A percentile compares a stretch with the other conserved stretches of the same genome.
Evolutionary conservation across 2,329 filamentous ascomycete genomes (phyloP).

Genomic region (Alternaria triticimaculans): DNA sequence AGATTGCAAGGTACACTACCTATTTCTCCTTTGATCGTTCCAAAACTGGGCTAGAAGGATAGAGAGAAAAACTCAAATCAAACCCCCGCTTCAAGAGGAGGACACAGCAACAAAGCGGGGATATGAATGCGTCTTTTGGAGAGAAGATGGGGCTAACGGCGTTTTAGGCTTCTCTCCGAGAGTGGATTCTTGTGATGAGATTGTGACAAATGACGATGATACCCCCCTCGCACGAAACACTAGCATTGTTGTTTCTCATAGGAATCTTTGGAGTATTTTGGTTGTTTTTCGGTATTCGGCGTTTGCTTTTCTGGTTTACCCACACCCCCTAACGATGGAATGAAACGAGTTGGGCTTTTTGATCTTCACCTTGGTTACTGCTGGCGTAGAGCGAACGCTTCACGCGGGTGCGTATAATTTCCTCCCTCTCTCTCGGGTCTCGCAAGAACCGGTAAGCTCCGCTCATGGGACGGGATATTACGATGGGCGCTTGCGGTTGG

Average conservation of each 20-base stretch:
- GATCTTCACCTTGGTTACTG: background rate
- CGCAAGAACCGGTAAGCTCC: background rate
- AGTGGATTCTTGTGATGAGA: conserved; percentile 60
- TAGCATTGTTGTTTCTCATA: conserved; percentile 22
- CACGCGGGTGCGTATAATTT: background rate
- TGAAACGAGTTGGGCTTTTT: conserved; percentile 9
- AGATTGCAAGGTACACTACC: conserved; percentile 86
- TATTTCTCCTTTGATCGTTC: conserved; percentile 16
- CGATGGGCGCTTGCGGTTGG: background rate
- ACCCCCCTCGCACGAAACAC: conserved; percentile 39
- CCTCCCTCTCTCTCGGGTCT: background rate
- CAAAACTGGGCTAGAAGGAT: conserved; percentile 1
- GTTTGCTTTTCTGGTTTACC: background rate
- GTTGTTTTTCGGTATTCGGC: conserved; percentile 7
- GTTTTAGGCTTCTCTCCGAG: conserved; percentile 59
- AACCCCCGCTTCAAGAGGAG: background rate
- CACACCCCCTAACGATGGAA: conserved; percentile 4
- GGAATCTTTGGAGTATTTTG: conserved; percentile 15
- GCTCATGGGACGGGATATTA: background rate
- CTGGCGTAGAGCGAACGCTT: background rate
- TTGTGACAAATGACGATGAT: conserved; percentile 30
- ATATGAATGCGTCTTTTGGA: conserved; percentile 4
- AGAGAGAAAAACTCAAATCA: background rate
- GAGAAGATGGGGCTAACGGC: conserved; percentile 19
- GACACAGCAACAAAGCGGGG: background rate